Evolutionary conservation across 2,329 filamentous ascomycete species (phyloP).

Genomic region (Drechslerella dactyloides): DNA sequence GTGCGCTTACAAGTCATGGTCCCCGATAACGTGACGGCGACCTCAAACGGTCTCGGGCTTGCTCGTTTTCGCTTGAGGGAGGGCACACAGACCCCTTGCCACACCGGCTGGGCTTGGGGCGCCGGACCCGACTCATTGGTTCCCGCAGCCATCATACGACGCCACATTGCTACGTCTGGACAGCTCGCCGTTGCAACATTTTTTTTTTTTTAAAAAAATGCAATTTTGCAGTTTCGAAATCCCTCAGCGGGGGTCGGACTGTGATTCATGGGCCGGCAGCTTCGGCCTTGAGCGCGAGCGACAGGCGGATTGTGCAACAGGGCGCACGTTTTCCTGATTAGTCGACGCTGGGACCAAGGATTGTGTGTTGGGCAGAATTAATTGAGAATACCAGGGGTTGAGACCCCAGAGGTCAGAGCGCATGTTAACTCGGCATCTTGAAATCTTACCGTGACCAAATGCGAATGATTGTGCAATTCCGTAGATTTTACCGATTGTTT

Average conservation of each 20-base stretch:
- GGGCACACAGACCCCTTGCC: conserved; percentile 1
- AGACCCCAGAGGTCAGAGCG: no score
- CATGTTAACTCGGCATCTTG: no score
- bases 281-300: no score
- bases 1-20: neutral
- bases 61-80: conserved; percentile 44
- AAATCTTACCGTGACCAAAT: no score
- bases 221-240: neutral
- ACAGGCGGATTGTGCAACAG: no score
- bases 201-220: neutral
- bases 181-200: neutral
- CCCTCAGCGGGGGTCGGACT: neutral
- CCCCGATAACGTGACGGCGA: conserved; percentile 44
- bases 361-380: no score
- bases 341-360: no score
- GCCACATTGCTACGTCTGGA: conserved; percentile 14
- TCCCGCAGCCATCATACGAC: conserved; percentile 13
- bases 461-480: no score
- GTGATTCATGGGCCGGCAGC: no score
- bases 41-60: conserved; percentile 33
- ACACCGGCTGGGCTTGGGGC: conserved; percentile 8
- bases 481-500: no score
- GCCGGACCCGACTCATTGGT: conserved; percentile 22
- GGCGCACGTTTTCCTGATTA: no score
- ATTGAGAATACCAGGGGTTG: no score